phyloP scores from a whole-genome alignment of 192 early-diverging fungal species.

The Coemansia pectinata region DNA sequence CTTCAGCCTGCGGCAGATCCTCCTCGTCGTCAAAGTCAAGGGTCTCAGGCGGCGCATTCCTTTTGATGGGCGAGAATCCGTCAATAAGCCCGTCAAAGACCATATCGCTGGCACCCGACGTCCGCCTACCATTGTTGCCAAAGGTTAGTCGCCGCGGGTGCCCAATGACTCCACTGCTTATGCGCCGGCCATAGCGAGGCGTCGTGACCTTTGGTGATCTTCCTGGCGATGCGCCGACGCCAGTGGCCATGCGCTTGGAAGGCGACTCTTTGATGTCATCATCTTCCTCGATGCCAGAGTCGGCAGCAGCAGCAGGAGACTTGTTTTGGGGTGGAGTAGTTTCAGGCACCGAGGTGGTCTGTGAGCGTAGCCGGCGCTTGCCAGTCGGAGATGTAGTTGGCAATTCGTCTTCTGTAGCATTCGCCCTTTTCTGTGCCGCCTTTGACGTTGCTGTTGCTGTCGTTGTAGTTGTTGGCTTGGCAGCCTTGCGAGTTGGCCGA shows the following conservation, averaged over 20 bases:
- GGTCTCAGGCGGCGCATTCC: constrained; percentile 9
- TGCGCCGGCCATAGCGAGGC: constrained; percentile 27
- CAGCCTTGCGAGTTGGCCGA: constrained; percentile 1
- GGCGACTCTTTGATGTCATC: neutral
- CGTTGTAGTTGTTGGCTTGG: neutral
- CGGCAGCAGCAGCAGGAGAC: neutral
- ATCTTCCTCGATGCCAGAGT: neutral
- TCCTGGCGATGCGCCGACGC: neutral
- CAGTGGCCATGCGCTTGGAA: neutral
- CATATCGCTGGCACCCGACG: constrained; percentile 2
- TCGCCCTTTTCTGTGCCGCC: neutral
- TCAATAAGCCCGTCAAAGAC: constrained; percentile 36
- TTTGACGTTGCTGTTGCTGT: neutral
- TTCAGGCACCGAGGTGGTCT: neutral
- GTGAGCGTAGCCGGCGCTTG: neutral
- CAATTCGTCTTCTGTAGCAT: neutral
- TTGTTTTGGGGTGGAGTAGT: neutral
- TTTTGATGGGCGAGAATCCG: constrained; percentile 40
- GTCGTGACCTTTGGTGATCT: constrained; percentile 6
- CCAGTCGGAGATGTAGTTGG: neutral
- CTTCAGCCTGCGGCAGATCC: neutral
- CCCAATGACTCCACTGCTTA: neutral
- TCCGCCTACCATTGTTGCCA: neutral
- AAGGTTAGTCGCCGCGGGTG: neutral
- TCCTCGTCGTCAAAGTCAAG: constrained; percentile 1